phyloP scores from a whole-genome alignment of 1,284 basidiomycete species.

The Dichomitus squalens region DNA sequence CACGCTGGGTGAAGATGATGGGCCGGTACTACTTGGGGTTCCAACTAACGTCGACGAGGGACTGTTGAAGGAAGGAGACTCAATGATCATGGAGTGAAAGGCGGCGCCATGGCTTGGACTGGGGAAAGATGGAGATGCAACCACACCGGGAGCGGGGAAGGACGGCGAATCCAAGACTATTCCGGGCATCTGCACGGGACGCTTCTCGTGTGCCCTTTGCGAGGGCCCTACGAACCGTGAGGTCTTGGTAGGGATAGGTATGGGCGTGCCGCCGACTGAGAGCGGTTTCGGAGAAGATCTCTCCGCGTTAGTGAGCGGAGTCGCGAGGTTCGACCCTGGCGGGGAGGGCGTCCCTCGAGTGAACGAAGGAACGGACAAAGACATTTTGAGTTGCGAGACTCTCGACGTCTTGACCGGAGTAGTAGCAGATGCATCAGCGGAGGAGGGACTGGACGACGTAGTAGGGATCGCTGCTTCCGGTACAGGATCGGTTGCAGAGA shows the following conservation, averaged over 20 bases:
- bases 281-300: slow-evolving; percentile 37
- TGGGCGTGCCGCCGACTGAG: slow-evolving; percentile 24
- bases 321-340: slow-evolving; percentile 24
- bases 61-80: slow-evolving; percentile 37
- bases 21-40: slow-evolving; percentile 16
- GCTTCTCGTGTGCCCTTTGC: background rate
- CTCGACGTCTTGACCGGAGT: slow-evolving; percentile 37
- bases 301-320: slow-evolving; percentile 29
- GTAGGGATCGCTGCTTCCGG: background rate
- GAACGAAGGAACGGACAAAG: slow-evolving; percentile 16
- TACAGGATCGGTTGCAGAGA: background rate
- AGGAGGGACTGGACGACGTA: background rate
- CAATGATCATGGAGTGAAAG: slow-evolving; percentile 23
- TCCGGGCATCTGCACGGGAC: slow-evolving; percentile 12
- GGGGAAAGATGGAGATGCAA: slow-evolving; percentile 11
- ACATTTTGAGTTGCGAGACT: slow-evolving; percentile 44
- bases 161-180: slow-evolving; percentile 25
- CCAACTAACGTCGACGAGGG: slow-evolving; percentile 19
- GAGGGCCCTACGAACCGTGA: slow-evolving; percentile 10
- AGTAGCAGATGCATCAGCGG: background rate
- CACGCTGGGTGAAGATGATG: slow-evolving; percentile 24
- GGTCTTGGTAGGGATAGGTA: slow-evolving; percentile 18
- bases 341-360: slow-evolving; percentile 3
- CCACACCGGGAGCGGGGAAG: slow-evolving; percentile 17
- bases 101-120: background rate